Percentiles rank a stretch among this genome's conserved stretches.
These are phyloP conservation scores for Cardamine chenopodiifolia DNA, from an alignment of 345 rosid species.

Conservation along the genomic window DNA sequence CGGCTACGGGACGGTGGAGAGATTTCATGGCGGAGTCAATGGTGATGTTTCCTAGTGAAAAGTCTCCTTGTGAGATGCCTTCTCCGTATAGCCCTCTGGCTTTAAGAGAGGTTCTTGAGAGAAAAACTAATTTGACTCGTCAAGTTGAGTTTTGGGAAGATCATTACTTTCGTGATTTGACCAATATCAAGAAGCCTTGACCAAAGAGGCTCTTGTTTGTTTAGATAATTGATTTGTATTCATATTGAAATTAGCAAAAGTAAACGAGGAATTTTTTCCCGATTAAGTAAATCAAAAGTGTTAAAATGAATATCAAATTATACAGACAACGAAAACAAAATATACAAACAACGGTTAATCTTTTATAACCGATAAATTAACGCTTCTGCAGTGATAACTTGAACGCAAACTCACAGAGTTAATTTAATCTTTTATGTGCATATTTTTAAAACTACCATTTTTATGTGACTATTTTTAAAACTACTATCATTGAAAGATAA, in stretches of 20 bases:
- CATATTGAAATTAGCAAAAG: neutral
- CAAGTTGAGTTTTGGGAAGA: constrained; percentile 65
- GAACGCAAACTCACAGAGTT: neutral
- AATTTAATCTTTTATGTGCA: too few species aligned
- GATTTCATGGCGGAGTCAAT: constrained; percentile 60
- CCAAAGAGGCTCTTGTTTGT: neutral
- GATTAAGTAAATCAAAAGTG: neutral
- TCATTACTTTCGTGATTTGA: constrained; percentile 44
- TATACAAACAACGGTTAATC: neutral
- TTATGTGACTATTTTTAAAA: too few species aligned
- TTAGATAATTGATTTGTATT: neutral
- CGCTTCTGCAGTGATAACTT: neutral
- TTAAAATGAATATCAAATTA: neutral
- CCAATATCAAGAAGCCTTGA: constrained; percentile 24
- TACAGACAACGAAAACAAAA: neutral
- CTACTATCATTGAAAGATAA: too few species aligned
- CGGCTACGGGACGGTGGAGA: constrained; percentile 45
- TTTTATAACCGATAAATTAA: too few species aligned
- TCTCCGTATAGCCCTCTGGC: constrained; percentile 45
- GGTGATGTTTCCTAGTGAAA: constrained; percentile 57
- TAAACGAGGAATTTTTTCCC: neutral
- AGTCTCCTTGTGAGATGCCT: constrained; percentile 58
- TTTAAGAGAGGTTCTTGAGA: constrained; percentile 45
- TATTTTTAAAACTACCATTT: too few species aligned
- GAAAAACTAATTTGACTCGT: constrained; percentile 43